phyloP scores from a whole-genome alignment of 2,329 filamentous ascomycete genomes.

The Fusarium tanahbumbuense region DNA sequence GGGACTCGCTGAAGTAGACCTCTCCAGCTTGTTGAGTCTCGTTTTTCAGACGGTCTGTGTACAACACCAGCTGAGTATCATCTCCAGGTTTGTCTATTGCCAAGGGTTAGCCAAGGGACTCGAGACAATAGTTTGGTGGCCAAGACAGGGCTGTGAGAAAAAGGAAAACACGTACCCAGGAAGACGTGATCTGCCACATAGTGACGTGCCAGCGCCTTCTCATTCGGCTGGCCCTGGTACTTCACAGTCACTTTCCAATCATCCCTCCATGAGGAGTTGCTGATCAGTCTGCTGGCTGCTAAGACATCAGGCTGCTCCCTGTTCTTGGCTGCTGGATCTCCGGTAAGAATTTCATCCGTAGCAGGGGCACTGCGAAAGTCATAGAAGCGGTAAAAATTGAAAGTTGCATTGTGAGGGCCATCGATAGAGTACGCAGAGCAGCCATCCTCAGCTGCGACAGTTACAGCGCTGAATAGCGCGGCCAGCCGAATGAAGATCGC shows the following conservation, averaged over 20 bases:
- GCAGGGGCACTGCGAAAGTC: neutral
- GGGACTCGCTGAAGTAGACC: neutral
- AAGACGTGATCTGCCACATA: conserved; percentile 2
- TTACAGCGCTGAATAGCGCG: neutral
- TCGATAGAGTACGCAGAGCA: neutral
- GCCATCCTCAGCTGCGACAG: neutral
- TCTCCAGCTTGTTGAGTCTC: conserved; percentile 5
- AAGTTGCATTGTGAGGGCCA: neutral
- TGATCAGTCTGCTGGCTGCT: neutral
- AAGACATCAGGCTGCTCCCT: neutral
- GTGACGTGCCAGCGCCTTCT: neutral
- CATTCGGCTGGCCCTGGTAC: neutral
- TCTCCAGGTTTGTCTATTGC: neutral
- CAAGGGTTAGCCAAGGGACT: neutral
- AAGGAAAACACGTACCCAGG: neutral
- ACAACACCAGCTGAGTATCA: neutral
- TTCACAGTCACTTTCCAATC: neutral
- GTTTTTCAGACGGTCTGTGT: neutral
- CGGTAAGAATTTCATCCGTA: neutral
- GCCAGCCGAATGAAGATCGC: neutral
- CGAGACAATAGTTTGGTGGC: neutral
- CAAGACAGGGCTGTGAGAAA: neutral
- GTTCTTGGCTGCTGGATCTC: neutral
- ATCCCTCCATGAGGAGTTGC: conserved; percentile 1
- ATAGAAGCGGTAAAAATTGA: conserved; percentile 1